Evolutionary conservation across 306 rosid genomes (phyloP).

Genomic region (Corylus avellana): DNA sequence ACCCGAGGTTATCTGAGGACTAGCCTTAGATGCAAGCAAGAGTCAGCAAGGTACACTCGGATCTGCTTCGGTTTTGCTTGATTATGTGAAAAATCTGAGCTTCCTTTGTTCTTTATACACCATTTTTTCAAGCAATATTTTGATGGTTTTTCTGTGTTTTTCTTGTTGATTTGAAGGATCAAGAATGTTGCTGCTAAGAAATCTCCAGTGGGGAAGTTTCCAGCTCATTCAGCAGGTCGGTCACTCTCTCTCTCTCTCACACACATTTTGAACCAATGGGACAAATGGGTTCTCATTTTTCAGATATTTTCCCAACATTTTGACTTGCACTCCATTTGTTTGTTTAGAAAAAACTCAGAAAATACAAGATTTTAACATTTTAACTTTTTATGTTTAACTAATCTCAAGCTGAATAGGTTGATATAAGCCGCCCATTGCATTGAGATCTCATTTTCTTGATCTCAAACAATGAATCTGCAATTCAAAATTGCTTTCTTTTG

Average conservation of each 20-base stretch:
- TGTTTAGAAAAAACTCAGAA: background rate
- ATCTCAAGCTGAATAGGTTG: background rate
- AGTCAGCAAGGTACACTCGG: constrained; percentile 57
- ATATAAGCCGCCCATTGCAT: background rate
- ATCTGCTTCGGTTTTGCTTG: constrained; percentile 14
- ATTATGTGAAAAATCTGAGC: background rate
- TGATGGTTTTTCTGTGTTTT: constrained; percentile 24
- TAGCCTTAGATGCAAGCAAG: constrained; percentile 95
- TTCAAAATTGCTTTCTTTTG: background rate
- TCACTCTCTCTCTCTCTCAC: constrained; percentile 30
- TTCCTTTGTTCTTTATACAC: background rate
- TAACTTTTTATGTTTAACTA: too few species aligned
- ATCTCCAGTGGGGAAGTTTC: constrained; percentile 84
- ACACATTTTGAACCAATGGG: background rate
- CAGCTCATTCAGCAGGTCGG: constrained; percentile 69
- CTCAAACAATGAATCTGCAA: background rate
- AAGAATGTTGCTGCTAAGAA: constrained; percentile 50
- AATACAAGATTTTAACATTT: background rate
- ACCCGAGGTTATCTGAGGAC: constrained; percentile 82
- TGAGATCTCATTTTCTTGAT: background rate
- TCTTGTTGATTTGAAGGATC: constrained; percentile 44
- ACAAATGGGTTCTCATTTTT: background rate
- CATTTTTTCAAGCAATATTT: constrained; percentile 17
- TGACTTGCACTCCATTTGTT: background rate
- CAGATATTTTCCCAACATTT: background rate